Evolutionary conservation across 2,329 filamentous ascomycete genomes (phyloP).

Genomic region (Domatiomyces globalis): DNA sequence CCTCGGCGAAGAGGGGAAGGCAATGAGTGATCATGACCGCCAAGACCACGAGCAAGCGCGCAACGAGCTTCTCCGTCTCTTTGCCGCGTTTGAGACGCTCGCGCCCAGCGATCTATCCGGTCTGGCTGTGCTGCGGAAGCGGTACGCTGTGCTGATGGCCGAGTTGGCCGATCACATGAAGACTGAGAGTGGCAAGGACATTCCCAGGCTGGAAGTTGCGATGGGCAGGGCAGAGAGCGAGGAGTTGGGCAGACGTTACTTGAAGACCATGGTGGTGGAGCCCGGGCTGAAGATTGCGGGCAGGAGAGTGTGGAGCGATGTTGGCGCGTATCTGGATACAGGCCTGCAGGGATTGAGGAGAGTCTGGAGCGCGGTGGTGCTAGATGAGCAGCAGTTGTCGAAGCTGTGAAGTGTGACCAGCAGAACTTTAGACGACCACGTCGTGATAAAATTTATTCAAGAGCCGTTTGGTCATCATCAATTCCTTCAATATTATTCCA

Average conservation of each 20-base stretch:
- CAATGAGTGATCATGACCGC: constrained; percentile 14
- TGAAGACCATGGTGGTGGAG: constrained; percentile 8
- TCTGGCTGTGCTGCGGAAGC: not conserved
- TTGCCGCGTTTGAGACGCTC: not conserved
- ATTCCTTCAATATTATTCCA: no score
- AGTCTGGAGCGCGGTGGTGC: not conserved
- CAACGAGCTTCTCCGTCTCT: constrained; percentile 4
- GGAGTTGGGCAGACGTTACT: constrained; percentile 10
- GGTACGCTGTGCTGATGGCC: constrained; percentile 7
- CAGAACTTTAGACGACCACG: no score
- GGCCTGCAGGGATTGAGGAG: not conserved
- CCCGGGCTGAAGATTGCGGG: constrained; percentile 8
- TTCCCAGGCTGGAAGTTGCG: constrained; percentile 8
- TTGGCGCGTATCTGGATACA: constrained; percentile 6
- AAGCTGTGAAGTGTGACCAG: not conserved
- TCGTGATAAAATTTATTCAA: no score
- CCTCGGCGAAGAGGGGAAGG: constrained; percentile 7
- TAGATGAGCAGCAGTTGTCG: not conserved
- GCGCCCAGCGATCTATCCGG: not conserved
- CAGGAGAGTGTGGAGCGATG: constrained; percentile 6
- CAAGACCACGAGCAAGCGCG: constrained; percentile 12
- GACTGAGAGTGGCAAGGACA: constrained; percentile 11
- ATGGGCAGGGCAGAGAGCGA: constrained; percentile 7
- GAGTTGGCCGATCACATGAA: constrained; percentile 14
- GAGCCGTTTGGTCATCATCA: no score